Percentiles rank a stretch among this genome's conserved stretches.
phyloP scores from a whole-genome alignment of 2,329 filamentous ascomycete genomes.

The Fusarium concolor region DNA sequence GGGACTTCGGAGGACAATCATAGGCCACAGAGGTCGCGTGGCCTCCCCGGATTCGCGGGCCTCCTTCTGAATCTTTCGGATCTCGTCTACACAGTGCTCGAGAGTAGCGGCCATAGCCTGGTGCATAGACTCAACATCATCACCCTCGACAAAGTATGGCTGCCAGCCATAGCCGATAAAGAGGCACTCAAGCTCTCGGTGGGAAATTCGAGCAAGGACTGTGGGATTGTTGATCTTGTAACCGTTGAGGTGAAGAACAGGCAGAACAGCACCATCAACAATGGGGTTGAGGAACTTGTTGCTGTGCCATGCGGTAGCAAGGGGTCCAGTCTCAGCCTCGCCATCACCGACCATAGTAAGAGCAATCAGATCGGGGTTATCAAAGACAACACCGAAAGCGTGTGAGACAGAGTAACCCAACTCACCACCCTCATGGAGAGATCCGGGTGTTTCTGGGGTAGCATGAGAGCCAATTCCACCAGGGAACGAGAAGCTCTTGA shows the following conservation, averaged over 20 bases:
- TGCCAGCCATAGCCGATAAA: constrained; percentile 82
- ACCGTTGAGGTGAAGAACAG: constrained; percentile 82
- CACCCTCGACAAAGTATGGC: constrained; percentile 83
- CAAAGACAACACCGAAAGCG: constrained; percentile 81
- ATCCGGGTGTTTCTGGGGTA: constrained; percentile 82
- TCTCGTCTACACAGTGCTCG: constrained; percentile 77
- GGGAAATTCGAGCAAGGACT: constrained; percentile 76
- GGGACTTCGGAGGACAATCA: constrained; percentile 81
- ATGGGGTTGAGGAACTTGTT: constrained; percentile 86
- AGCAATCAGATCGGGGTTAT: constrained; percentile 79
- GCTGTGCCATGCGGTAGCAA: constrained; percentile 84
- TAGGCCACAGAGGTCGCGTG: constrained; percentile 79
- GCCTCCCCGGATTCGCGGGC: constrained; percentile 76
- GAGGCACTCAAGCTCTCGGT: constrained; percentile 76
- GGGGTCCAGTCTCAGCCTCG: constrained; percentile 82
- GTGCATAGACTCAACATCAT: constrained; percentile 79
- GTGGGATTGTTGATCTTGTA: constrained; percentile 90
- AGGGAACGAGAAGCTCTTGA: constrained; percentile 86
- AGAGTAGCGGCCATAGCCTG: constrained; percentile 84
- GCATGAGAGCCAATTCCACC: constrained; percentile 83
- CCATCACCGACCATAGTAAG: constrained; percentile 84
- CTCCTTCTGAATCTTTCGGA: constrained; percentile 75
- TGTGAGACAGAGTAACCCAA: constrained; percentile 85
- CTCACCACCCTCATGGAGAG: constrained; percentile 82
- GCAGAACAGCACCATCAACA: constrained; percentile 80